Conservation (phyloP, 176 grass and related monocot species). For the Paspalum notatum region DNA sequence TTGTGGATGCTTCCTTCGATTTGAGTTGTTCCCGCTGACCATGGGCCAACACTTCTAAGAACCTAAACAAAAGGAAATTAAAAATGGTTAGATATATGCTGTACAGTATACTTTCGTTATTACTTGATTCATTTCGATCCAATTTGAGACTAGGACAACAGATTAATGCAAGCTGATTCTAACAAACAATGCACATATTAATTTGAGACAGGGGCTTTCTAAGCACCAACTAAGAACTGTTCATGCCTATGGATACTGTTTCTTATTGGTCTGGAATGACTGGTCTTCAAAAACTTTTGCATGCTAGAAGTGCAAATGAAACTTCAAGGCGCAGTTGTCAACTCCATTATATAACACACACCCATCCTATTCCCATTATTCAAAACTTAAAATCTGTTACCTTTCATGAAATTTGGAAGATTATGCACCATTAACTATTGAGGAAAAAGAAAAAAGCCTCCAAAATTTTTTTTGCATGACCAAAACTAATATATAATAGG, state of each 20-base stretch:
- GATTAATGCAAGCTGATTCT: not conserved
- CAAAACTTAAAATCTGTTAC: slow-evolving; percentile 9
- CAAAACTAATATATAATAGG: not conserved
- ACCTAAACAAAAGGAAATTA: slow-evolving; percentile 45
- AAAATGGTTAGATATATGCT: slow-evolving; percentile 31
- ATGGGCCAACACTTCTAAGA: slow-evolving; percentile 75
- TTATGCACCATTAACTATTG: not conserved
- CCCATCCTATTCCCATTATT: not conserved
- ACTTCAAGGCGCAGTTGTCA: not conserved
- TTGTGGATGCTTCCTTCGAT: slow-evolving; percentile 94
- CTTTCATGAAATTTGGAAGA: not conserved
- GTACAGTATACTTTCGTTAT: not conserved
- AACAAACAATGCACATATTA: not conserved
- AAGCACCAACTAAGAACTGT: not conserved
- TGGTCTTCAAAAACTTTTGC: not conserved
- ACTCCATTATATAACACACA: not conserved
- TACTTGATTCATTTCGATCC: slow-evolving; percentile 2
- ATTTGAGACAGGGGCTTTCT: not conserved
- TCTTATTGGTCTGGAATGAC: not conserved
- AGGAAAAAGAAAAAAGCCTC: not conserved
- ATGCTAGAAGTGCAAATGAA: slow-evolving; percentile 8
- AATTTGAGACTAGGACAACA: not conserved
- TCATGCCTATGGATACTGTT: not conserved
- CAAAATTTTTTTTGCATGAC: not conserved
- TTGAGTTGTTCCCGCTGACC: slow-evolving; percentile 82